Evolutionary conservation across 257 asterid genomes (phyloP), one percentile per base, ranked within the genome.

Genomic region (Gentiana macrophylla): DNA sequence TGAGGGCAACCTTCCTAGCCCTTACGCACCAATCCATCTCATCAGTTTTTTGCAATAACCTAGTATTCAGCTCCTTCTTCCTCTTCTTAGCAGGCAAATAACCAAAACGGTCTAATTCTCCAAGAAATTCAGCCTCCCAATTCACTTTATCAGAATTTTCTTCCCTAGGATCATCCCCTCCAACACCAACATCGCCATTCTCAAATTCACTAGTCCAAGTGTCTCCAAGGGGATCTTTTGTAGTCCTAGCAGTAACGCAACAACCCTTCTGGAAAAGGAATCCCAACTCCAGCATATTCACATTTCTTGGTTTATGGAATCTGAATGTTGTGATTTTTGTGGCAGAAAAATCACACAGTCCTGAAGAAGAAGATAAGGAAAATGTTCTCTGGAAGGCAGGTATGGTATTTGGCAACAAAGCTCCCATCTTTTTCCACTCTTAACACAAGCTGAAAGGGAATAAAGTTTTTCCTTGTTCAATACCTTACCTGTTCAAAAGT

Each of bases 11-110:
- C 70, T 83, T 91, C 73, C 98, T 70, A 62, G 96, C 98, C 81
- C 84, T 83, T 50, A 84, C 83, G 70, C 98, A 91, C 98, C 98
- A 87, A 32, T 83, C 94, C 96, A 81, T 87, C 33, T 62, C 58
- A 63, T 74, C 82, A 10, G 55, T 70, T 53, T 77, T 82, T 63
- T 50, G 69, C 50, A 84, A 69, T 60, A 81, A 58, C 73, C 86
- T 80, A 4, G 92, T 79, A 2, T 76, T 67, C 1, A 66, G 76
- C 50, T 65, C 73, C 52, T 69, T 75, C 61, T 79, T 74, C 65
- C 60, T 72, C 83, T 74, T 83, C 59, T 65, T 60, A 15, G 79
- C 61, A 50, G 85, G 65, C 55, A 67, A 61, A 41, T 64, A 8
- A 11, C 61, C 69, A 38, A 48, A n/a, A 38, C 73, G 64, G 35